Evolutionary conservation across 176 grass and related monocot genomes (phyloP).

Genomic region (Alopecurus myosuroides): DNA sequence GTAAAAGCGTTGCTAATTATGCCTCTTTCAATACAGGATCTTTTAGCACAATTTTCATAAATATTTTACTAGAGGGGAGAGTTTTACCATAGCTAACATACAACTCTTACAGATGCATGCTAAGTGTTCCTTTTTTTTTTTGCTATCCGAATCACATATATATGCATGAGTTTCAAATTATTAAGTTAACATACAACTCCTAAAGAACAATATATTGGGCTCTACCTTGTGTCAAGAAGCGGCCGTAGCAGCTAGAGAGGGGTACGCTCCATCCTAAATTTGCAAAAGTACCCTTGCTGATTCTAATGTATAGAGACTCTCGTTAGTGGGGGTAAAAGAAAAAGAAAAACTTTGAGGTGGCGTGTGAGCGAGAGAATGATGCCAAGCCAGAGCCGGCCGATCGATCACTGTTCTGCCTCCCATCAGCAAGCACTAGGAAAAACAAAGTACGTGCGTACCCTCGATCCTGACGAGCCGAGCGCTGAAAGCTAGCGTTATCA

Average conservation of each 20-base stretch:
- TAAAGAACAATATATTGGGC: too few relatives aligned
- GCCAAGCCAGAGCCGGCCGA: background rate
- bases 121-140: too few relatives aligned
- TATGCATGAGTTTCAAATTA: too few relatives aligned
- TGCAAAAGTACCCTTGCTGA: background rate
- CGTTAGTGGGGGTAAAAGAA: background rate
- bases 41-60: too few relatives aligned
- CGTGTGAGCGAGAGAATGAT: background rate
- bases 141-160: too few relatives aligned
- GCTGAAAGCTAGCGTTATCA: conserved; percentile 46
- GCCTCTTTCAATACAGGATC: too few relatives aligned
- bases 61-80: too few relatives aligned
- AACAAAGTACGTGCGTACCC: conserved; percentile 9
- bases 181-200: too few relatives aligned
- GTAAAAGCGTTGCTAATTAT: too few relatives aligned
- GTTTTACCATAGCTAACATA: too few relatives aligned
- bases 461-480: conserved; percentile 31
- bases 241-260: background rate
- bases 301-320: background rate
- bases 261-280: background rate
- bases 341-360: background rate
- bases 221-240: too few relatives aligned
- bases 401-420: conserved; percentile 28
- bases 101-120: too few relatives aligned
- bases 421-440: conserved; percentile 54